phyloP scores from a whole-genome alignment of 768 basidiomycete species.

The Rhodosporidiobolus odoratus region DNA sequence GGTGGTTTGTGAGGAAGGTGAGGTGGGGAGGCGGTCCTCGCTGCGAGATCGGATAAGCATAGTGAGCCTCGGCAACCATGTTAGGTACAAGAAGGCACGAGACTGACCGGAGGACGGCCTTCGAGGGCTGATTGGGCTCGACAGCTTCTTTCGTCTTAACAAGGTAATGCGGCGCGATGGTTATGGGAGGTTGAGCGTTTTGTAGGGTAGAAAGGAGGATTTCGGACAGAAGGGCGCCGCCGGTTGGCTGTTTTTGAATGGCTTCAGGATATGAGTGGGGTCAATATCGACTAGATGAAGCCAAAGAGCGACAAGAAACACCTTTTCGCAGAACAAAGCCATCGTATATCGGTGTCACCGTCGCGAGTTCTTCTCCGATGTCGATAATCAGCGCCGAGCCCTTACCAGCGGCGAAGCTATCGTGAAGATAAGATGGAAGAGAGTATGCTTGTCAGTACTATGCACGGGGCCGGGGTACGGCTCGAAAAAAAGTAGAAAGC shows the following conservation, averaged over 20 bases:
- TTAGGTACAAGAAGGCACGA: conserved; percentile 40
- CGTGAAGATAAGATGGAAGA: too few relatives aligned
- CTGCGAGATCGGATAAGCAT: not conserved
- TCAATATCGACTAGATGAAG: not conserved
- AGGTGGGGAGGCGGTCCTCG: conserved; percentile 22
- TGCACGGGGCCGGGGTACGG: too few relatives aligned
- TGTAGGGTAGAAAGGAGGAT: conserved; percentile 47
- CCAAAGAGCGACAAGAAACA: conserved; percentile 40
- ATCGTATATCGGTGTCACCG: conserved; percentile 91
- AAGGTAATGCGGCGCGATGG: conserved; percentile 78
- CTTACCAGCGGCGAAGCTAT: conserved; percentile 89
- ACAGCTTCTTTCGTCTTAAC: conserved; percentile 70
- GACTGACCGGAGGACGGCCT: conserved; percentile 69
- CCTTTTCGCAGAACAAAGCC: conserved; percentile 97
- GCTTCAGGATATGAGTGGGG: conserved; percentile 52
- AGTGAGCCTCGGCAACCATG: not conserved
- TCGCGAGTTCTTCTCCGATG: conserved; percentile 79
- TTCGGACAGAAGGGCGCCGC: conserved; percentile 61
- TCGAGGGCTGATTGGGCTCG: conserved; percentile 61
- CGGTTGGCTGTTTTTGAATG: conserved; percentile 54
- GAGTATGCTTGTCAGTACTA: too few relatives aligned
- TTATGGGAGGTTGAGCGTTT: conserved; percentile 48
- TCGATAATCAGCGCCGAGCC: conserved; percentile 96
- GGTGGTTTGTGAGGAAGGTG: conserved; percentile 56
- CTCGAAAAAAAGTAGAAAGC: not conserved